Evolutionary conservation across 257 asterid genomes (phyloP).

Genomic region (Przewalskia tangutica): DNA sequence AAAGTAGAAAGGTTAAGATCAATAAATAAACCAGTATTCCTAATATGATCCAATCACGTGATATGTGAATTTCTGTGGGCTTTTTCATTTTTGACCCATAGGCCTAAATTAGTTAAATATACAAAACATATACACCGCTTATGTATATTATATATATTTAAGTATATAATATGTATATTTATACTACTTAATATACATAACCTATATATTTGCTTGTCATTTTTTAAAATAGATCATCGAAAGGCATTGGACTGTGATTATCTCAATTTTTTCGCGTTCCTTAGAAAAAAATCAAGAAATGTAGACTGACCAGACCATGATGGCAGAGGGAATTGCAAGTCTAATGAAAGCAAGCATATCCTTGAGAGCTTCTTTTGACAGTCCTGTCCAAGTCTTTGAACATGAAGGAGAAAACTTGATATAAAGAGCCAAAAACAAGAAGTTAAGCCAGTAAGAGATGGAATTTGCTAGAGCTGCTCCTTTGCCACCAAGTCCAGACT

Average conservation of each 20-base stretch:
- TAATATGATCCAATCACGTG: not conserved
- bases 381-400: conserved; percentile 57
- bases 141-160: too few species aligned
- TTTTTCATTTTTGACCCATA: too few species aligned
- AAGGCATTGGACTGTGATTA: too few species aligned
- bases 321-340: conserved; percentile 79
- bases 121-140: too few species aligned
- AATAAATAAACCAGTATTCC: not conserved
- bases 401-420: conserved; percentile 57
- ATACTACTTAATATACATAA: too few species aligned
- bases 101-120: too few species aligned
- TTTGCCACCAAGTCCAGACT: conserved; percentile 47
- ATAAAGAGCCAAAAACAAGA: conserved; percentile 33
- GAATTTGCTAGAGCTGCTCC: conserved; percentile 72
- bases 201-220: too few species aligned
- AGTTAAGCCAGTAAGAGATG: conserved; percentile 63
- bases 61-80: too few species aligned
- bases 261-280: not conserved
- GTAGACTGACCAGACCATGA: conserved; percentile 63
- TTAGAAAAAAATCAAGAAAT: not conserved
- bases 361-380: conserved; percentile 52
- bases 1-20: not conserved
- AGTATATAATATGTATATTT: too few species aligned
- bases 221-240: too few species aligned
- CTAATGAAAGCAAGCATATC: conserved; percentile 34